Conservation (phyloP, 2,329 filamentous ascomycete species). For the Ophiostoma angusticollis region DNA sequence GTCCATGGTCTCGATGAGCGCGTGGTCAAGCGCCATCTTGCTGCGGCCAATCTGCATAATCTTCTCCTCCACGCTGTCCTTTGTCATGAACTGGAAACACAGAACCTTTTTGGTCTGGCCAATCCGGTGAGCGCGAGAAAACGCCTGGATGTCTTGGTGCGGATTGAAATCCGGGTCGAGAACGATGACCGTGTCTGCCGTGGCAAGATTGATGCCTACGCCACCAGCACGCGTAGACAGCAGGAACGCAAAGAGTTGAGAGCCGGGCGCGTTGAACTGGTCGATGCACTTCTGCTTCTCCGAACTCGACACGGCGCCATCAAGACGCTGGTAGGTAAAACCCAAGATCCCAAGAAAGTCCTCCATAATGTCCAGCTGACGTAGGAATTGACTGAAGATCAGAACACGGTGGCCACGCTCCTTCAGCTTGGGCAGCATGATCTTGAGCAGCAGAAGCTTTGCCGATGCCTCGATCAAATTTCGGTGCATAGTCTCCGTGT, state of each 20-base stretch:
- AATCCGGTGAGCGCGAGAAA: slow-evolving; percentile 89
- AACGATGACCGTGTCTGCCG: slow-evolving; percentile 95
- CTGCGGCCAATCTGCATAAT: slow-evolving; percentile 92
- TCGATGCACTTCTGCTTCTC: slow-evolving; percentile 94
- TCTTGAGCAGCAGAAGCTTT: slow-evolving; percentile 71
- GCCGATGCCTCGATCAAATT: slow-evolving; percentile 86
- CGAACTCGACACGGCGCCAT: slow-evolving; percentile 67
- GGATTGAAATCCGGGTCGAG: slow-evolving; percentile 96
- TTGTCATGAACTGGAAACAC: slow-evolving; percentile 88
- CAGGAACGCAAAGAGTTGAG: slow-evolving; percentile 75
- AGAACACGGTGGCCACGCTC: slow-evolving; percentile 80
- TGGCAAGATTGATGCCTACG: slow-evolving; percentile 94
- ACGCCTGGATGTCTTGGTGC: slow-evolving; percentile 91
- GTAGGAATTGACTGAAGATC: slow-evolving; percentile 90
- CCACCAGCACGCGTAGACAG: slow-evolving; percentile 90
- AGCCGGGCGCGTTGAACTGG: slow-evolving; percentile 76
- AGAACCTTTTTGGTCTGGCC: slow-evolving; percentile 93
- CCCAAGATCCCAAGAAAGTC: slow-evolving; percentile 75
- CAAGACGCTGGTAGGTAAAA: slow-evolving; percentile 64
- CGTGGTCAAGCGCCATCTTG: slow-evolving; percentile 92
- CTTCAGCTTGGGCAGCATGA: slow-evolving; percentile 77
- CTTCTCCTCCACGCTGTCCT: slow-evolving; percentile 80
- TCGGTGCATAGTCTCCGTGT: slow-evolving; percentile 50
- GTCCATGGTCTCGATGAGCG: slow-evolving; percentile 85
- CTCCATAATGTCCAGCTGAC: slow-evolving; percentile 78